These are phyloP conservation scores for Zygnema cylindricum DNA, from an alignment of 139 green algal genomes.

Conservation along the genomic window DNA sequence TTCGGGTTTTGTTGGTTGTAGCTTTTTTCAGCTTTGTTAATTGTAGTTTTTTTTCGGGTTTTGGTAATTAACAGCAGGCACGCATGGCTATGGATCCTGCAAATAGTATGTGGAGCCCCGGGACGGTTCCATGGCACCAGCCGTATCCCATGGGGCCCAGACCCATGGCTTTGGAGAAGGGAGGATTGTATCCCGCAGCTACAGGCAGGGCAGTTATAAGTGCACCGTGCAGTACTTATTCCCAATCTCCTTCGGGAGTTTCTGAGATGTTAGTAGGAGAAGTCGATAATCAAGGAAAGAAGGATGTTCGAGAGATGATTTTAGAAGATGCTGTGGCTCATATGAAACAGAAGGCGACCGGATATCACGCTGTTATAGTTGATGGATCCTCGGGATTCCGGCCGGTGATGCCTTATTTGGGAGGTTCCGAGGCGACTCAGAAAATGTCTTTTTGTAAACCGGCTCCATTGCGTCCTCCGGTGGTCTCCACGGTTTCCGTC, in stretches of 20 bases:
- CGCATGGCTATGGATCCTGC: neutral
- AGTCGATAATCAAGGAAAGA: neutral
- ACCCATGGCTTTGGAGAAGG: neutral
- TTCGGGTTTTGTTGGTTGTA: too few species aligned
- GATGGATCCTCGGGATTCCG: neutral
- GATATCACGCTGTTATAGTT: neutral
- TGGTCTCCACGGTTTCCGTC: neutral
- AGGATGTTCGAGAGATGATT: neutral
- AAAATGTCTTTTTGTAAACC: neutral
- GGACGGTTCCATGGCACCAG: neutral
- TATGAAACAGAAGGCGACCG: conserved; percentile 31
- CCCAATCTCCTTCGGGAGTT: neutral
- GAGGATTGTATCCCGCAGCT: neutral
- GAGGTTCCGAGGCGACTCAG: neutral
- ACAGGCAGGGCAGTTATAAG: neutral
- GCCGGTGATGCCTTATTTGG: neutral
- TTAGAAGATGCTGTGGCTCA: conserved; percentile 27
- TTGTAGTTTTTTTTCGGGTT: too few species aligned
- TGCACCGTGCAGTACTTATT: neutral
- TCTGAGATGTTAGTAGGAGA: neutral
- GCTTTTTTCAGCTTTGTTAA: too few species aligned
- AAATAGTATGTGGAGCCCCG: neutral
- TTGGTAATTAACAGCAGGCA: neutral
- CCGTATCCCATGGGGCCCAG: neutral
- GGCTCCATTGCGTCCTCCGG: neutral